Evolutionary conservation across 2,329 filamentous ascomycete species (phyloP).

Genomic region (Blastomyces parvus): DNA sequence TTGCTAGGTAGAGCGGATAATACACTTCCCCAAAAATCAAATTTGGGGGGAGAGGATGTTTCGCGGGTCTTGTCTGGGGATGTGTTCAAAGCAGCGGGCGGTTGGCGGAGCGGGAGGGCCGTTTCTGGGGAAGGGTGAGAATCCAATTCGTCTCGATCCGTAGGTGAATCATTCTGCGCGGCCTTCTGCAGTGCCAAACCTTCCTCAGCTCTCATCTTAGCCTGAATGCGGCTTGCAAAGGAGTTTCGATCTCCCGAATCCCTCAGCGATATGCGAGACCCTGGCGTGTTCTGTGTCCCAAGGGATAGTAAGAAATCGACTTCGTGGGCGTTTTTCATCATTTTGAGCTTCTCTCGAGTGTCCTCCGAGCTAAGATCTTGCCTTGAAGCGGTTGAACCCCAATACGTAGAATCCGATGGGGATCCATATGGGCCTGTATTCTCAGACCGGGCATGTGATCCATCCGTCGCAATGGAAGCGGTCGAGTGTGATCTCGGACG

Average conservation of each 20-base stretch:
- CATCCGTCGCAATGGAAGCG: conserved; percentile 9
- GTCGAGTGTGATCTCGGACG: conserved; percentile 15
- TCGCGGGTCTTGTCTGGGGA: neutral
- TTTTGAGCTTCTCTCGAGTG: conserved; percentile 21
- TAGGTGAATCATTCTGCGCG: neutral
- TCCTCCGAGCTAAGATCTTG: conserved; percentile 13
- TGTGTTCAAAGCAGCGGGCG: conserved; percentile 9
- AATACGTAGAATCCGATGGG: neutral
- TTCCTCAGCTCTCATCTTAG: conserved; percentile 46
- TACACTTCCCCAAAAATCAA: conserved; percentile 15
- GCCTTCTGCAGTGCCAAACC: conserved; percentile 38
- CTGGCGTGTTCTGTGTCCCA: conserved; percentile 22
- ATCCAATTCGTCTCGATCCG: neutral
- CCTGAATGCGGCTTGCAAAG: conserved; percentile 40
- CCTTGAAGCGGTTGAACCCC: neutral
- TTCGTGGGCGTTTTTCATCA: conserved; percentile 29
- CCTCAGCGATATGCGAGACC: conserved; percentile 33
- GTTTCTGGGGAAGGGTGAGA: conserved; percentile 3
- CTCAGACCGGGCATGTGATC: conserved; percentile 6
- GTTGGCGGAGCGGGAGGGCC: conserved; percentile 15
- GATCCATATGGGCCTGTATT: neutral
- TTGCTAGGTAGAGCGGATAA: conserved; percentile 13
- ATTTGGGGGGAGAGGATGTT: neutral
- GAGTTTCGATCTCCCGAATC: conserved; percentile 35
- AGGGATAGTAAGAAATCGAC: conserved; percentile 29